Evolutionary conservation across 306 rosid genomes (phyloP).

Genomic region (Biancaea sappan): DNA sequence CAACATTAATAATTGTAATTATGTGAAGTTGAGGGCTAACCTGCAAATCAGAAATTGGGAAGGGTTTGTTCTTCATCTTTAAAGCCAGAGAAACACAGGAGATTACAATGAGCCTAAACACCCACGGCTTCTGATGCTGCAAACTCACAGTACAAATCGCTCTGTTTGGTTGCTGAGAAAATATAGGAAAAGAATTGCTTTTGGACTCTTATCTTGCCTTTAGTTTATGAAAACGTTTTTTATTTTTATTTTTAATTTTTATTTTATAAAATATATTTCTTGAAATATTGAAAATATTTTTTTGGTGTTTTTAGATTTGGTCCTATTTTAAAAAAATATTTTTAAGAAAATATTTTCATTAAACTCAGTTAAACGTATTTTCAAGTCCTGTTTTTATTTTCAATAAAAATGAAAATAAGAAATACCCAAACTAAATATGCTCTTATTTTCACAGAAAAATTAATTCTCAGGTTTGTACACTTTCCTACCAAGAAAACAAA

Average conservation of each 20-base stretch:
- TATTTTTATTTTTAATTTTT: too few relatives aligned
- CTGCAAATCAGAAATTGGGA: constrained; percentile 46
- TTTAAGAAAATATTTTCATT: too few relatives aligned
- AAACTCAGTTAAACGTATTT: too few relatives aligned
- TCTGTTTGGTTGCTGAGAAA: constrained; percentile 17
- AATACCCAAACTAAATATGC: too few relatives aligned
- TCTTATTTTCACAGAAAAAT: too few relatives aligned
- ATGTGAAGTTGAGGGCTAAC: constrained; percentile 36
- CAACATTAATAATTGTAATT: background rate
- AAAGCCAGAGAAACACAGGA: constrained; percentile 69
- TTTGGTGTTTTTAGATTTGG: too few relatives aligned
- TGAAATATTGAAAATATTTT: too few relatives aligned
- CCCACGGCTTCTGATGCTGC: constrained; percentile 65
- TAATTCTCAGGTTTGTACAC: background rate
- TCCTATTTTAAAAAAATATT: too few relatives aligned
- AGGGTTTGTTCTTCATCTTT: constrained; percentile 64
- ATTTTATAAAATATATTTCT: too few relatives aligned
- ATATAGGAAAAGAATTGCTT: background rate
- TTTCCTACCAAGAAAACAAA: background rate
- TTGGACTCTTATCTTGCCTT: background rate
- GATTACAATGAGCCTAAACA: constrained; percentile 48
- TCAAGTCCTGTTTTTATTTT: too few relatives aligned
- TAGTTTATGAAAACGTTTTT: too few relatives aligned
- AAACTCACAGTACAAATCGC: constrained; percentile 23
- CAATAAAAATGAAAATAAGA: too few relatives aligned